Evolutionary conservation across 768 basidiomycete species (phyloP).

Genomic region (Rickenella mellea): DNA sequence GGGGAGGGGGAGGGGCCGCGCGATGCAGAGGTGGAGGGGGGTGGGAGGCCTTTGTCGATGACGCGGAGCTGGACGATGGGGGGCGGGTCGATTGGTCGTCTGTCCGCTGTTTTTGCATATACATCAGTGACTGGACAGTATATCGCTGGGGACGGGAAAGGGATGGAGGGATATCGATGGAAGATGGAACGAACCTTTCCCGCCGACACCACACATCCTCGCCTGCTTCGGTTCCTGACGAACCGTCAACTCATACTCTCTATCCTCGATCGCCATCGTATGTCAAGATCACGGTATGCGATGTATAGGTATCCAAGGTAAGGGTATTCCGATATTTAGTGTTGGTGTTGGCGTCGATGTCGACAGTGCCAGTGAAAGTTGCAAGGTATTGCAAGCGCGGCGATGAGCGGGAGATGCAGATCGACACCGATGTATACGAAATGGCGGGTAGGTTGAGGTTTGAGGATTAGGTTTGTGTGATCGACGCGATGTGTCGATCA

Average conservation of each 20-base stretch:
- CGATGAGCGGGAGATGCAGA: too few relatives aligned
- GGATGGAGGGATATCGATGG: not conserved
- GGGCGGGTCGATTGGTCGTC: slow-evolving; percentile 93
- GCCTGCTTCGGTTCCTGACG: slow-evolving; percentile 90
- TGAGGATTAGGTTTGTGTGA: too few relatives aligned
- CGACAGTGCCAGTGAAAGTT: too few relatives aligned
- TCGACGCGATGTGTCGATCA: too few relatives aligned
- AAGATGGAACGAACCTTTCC: slow-evolving; percentile 40
- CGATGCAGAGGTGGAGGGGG: slow-evolving; percentile 5
- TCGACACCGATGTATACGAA: too few relatives aligned
- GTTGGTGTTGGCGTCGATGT: too few relatives aligned
- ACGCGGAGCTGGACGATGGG: slow-evolving; percentile 94
- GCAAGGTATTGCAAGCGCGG: too few relatives aligned
- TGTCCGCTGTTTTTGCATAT: slow-evolving; percentile 53
- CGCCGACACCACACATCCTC: slow-evolving; percentile 84
- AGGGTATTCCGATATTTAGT: too few relatives aligned
- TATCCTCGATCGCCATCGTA: slow-evolving; percentile 19
- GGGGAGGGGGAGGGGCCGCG: slow-evolving; percentile 9
- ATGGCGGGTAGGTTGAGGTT: too few relatives aligned
- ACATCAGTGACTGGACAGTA: not conserved
- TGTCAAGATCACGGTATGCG: too few relatives aligned
- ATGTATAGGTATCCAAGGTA: too few relatives aligned
- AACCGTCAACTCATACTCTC: slow-evolving; percentile 79
- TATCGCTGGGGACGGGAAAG: not conserved
- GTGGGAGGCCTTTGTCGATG: slow-evolving; percentile 37